Conservation (phyloP, 495 filamentous ascomycete genomes). For the Staphylotrichum tortipilum region DNA sequence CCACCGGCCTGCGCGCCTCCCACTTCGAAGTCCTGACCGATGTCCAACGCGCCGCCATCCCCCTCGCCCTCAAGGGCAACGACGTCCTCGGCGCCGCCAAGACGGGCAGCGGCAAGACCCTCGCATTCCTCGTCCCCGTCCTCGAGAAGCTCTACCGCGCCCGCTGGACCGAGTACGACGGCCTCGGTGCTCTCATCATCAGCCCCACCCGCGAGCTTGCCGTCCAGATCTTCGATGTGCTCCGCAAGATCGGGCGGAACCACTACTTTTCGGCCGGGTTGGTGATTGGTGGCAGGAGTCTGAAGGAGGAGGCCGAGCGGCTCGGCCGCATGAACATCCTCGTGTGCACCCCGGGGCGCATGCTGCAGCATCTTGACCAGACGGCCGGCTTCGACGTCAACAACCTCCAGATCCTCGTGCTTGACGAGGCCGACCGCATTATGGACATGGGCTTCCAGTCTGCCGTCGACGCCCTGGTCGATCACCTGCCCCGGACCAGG, state of each 20-base stretch:
- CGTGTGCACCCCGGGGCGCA: conserved; percentile 89
- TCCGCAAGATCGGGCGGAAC: conserved; percentile 80
- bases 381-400: conserved; percentile 83
- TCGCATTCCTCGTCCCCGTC: conserved; percentile 86
- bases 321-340: conserved; percentile 94
- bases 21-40: conserved; percentile 89
- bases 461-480: conserved; percentile 85
- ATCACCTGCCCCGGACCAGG: conserved; percentile 76
- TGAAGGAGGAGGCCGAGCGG: conserved; percentile 80
- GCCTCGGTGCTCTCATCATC: conserved; percentile 84
- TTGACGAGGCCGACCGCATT: conserved; percentile 95
- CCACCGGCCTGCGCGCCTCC: conserved; percentile 68
- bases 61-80: conserved; percentile 70
- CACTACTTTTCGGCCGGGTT: conserved; percentile 89
- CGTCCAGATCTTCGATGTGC: conserved; percentile 93
- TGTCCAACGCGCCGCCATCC: conserved; percentile 82
- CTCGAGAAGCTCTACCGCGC: conserved; percentile 90
- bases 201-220: conserved; percentile 92
- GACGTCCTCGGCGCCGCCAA: conserved; percentile 95
- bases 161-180: conserved; percentile 85
- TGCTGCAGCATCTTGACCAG: conserved; percentile 94
- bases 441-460: conserved; percentile 96
- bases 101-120: conserved; percentile 92
- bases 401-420: conserved; percentile 83
- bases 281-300: conserved; percentile 88